These are phyloP conservation scores for Geranium rotundifolium DNA, from an alignment of 345 rosid species.

Conservation along the genomic window DNA sequence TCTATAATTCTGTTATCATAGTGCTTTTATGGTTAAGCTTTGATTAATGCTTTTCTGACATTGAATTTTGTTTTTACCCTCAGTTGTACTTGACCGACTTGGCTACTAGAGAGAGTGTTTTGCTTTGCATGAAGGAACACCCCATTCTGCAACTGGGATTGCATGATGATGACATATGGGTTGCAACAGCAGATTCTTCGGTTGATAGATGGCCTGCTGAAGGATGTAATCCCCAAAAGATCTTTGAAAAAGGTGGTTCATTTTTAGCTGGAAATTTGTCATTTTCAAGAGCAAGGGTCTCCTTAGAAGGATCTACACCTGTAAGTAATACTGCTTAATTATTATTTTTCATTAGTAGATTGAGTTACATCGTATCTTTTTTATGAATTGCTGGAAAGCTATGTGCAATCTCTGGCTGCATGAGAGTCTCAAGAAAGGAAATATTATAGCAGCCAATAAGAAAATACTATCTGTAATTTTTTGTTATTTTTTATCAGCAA, in stretches of 20 bases:
- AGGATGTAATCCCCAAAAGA: constrained; percentile 64
- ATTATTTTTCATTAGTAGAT: too few species aligned
- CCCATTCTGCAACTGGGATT: constrained; percentile 80
- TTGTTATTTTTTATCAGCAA: too few species aligned
- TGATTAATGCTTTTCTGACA: constrained; percentile 6
- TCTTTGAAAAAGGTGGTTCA: constrained; percentile 80
- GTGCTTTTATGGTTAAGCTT: constrained; percentile 1
- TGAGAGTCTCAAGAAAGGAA: too few species aligned
- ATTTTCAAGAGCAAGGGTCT: constrained; percentile 90
- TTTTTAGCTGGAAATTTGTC: constrained; percentile 97
- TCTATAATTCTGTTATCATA: neutral
- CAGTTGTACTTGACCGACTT: constrained; percentile 98
- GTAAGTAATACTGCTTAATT: constrained; percentile 35
- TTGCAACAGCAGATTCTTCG: constrained; percentile 86
- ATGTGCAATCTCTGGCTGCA: too few species aligned
- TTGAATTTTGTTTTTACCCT: neutral
- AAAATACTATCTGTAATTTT: too few species aligned
- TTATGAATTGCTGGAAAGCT: too few species aligned
- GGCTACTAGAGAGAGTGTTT: constrained; percentile 81
- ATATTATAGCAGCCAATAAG: too few species aligned
- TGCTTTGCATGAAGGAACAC: constrained; percentile 87
- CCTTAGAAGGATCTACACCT: constrained; percentile 85
- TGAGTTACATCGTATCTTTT: too few species aligned
- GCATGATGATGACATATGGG: constrained; percentile 90
- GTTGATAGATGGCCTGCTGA: constrained; percentile 91